Evolutionary conservation across 257 asterid species (phyloP).

Genomic region (Paulownia fortunei): DNA sequence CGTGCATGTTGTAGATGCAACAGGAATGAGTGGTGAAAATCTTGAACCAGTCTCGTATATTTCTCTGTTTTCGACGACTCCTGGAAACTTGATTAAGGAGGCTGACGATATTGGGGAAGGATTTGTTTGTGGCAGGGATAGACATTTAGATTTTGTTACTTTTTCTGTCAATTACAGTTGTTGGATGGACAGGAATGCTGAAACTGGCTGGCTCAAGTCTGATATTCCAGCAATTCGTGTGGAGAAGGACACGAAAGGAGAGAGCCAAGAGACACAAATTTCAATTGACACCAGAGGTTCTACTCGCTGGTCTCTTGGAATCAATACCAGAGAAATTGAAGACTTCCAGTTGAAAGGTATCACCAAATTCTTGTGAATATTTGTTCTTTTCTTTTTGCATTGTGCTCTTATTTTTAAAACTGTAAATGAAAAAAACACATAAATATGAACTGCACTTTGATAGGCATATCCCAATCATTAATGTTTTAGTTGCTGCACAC

Average conservation of each 20-base stretch:
- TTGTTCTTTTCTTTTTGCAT: not conserved
- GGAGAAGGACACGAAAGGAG: slow-evolving; percentile 56
- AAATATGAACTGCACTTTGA: too few species aligned
- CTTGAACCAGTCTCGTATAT: slow-evolving; percentile 63
- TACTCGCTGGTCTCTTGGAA: slow-evolving; percentile 87
- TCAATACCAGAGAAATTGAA: slow-evolving; percentile 72
- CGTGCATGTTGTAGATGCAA: slow-evolving; percentile 85
- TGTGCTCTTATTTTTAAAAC: not conserved
- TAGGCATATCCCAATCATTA: too few species aligned
- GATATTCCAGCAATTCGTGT: slow-evolving; percentile 75
- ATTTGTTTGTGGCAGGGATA: slow-evolving; percentile 71
- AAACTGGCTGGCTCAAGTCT: slow-evolving; percentile 66
- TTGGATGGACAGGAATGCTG: slow-evolving; percentile 54
- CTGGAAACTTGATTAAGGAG: slow-evolving; percentile 80
- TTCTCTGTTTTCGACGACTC: slow-evolving; percentile 81
- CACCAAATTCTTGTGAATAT: not conserved
- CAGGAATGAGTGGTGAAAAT: slow-evolving; percentile 39
- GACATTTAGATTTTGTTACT: slow-evolving; percentile 75
- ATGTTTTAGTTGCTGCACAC: too few species aligned
- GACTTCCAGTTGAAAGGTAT: slow-evolving; percentile 87
- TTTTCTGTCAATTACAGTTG: slow-evolving; percentile 84
- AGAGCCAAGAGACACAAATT: slow-evolving; percentile 58
- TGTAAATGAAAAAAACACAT: too few species aligned
- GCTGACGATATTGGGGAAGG: slow-evolving; percentile 76
- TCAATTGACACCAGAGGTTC: slow-evolving; percentile 68